Base-by-base conservation (phyloP, 345 rosid species). In the Boechera stricta region DNA sequence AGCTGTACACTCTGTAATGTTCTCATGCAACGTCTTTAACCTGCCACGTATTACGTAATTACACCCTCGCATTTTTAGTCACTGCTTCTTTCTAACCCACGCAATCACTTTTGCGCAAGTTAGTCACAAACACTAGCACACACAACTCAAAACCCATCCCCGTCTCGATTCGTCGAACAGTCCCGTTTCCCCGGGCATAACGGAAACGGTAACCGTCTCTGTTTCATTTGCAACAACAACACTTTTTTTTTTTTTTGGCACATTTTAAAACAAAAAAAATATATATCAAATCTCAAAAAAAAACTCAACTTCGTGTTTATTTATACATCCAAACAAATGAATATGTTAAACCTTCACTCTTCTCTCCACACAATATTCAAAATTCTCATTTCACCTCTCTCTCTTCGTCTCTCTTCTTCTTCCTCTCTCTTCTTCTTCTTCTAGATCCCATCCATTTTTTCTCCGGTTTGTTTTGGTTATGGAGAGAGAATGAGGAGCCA, bases 271-370 rank as follows among this genome's bases (percentile, higher is more conserved):
- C 7, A 2, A 36, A n/a, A 62, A 21, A 21, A 21, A 21, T 21
- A 21, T 21, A 21, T 21, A 1, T 21, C 1, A 21, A 21, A 21
- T 21, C 24, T 21, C 24, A 21, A 21, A 5, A 6, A 52, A 28
- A 16, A 21, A 13, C 65, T 67, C 38, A 71, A 54, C 80, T 81
- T 87, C 79, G 84, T 89, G 85, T 10, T 41, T 41, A 41, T 92
- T 86, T 90, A 92, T 78, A 78, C 87, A 87, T 83, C 90, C 84
- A 77, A 74, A 78, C 91, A 83, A 78, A 79, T 84, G 68, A 75
- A 74, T 80, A 69, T 63, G 63, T 78, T 77, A 71, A 71, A 41
- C 55, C 67, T 67, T 72, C 77, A 77, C 59, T 49, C 81, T 64
- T 55, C 77, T 68, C 80, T 74, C 44, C 61, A 44, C 49, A 31